Evolutionary conservation across 495 filamentous ascomycete genomes (phyloP).

Genomic region (Aspergillus saccharolyticus): DNA sequence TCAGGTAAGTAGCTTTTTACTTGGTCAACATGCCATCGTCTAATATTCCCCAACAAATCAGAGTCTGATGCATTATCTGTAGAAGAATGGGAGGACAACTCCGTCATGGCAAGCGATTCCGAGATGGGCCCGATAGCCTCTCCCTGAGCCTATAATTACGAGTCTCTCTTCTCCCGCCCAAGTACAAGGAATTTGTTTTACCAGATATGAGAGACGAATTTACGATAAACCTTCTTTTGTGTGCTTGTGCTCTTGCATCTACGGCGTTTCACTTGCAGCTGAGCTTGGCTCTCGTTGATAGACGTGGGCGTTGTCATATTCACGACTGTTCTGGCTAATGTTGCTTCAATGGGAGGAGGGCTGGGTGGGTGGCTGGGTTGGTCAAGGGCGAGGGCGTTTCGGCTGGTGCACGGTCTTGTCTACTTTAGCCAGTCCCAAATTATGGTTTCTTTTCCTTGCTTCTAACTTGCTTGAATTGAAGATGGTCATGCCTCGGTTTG

Average conservation of each 20-base stretch:
- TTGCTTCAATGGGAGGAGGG: slow-evolving; percentile 7
- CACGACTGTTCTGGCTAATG: slow-evolving; percentile 7
- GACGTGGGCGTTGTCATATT: slow-evolving; percentile 11
- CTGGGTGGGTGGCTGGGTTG: slow-evolving; percentile 2
- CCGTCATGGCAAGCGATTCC: slow-evolving; percentile 40
- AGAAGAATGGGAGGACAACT: slow-evolving; percentile 45
- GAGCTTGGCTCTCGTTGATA: slow-evolving; percentile 13
- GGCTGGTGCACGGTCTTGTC: neutral
- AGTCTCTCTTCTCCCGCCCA: neutral
- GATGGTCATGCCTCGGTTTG: too few species aligned
- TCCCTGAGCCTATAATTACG: slow-evolving; percentile 20
- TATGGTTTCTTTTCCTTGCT: too few species aligned
- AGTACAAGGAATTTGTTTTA: slow-evolving; percentile 16
- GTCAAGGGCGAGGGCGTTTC: neutral
- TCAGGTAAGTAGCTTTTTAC: slow-evolving; percentile 34
- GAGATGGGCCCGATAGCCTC: slow-evolving; percentile 37
- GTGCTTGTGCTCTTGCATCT: slow-evolving; percentile 20
- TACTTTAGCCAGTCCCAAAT: too few species aligned
- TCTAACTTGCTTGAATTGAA: too few species aligned
- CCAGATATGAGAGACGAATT: slow-evolving; percentile 29
- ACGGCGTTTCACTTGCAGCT: slow-evolving; percentile 20
- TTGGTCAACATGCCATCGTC: slow-evolving; percentile 15
- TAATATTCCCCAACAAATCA: slow-evolving; percentile 22
- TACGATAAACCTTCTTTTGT: slow-evolving; percentile 16
- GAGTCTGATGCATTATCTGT: slow-evolving; percentile 39